These are phyloP conservation scores for Proliferodiscus dingleyae DNA, from an alignment of 2,329 filamentous ascomycete species.

Conservation along the genomic window DNA sequence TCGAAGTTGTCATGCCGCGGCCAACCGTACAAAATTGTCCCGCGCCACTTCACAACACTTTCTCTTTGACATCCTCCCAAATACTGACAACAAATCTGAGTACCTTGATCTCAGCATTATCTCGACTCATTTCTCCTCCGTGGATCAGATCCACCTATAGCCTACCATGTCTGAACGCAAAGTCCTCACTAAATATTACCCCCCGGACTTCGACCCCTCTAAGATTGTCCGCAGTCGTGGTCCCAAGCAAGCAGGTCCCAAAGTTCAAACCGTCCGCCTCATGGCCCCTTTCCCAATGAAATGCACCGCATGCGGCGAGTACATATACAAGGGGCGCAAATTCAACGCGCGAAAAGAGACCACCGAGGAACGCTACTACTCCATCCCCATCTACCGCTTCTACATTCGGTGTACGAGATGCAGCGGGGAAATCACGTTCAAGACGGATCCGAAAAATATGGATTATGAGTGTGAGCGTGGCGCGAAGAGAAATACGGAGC, in stretches of 20 bases:
- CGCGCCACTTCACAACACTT: background rate
- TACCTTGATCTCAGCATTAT: background rate
- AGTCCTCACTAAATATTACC: conserved; percentile 63
- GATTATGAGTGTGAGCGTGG: conserved; percentile 78
- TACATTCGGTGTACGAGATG: conserved; percentile 89
- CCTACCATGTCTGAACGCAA: conserved; percentile 76
- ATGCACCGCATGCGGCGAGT: conserved; percentile 66
- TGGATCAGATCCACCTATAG: background rate
- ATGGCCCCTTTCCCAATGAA: conserved; percentile 87
- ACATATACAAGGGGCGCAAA: conserved; percentile 88
- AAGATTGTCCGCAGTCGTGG: conserved; percentile 66
- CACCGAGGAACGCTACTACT: conserved; percentile 82
- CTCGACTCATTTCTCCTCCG: background rate
- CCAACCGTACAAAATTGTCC: background rate
- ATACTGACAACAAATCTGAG: too few relatives aligned
- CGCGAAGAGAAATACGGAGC: conserved; percentile 89
- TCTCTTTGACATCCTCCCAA: background rate
- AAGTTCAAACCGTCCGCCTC: conserved; percentile 78
- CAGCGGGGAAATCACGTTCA: conserved; percentile 82
- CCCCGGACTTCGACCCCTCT: conserved; percentile 82
- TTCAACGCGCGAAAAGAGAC: conserved; percentile 96
- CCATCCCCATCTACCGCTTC: conserved; percentile 83
- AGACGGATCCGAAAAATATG: conserved; percentile 91
- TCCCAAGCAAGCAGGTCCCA: conserved; percentile 69
- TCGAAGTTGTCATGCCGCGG: background rate